A percentile compares a stretch with the other conserved stretches of the same genome.
These are phyloP conservation scores for Hyphodiscus hymeniophilus DNA, from an alignment of 495 filamentous ascomycete genomes.

Conservation along the genomic window DNA sequence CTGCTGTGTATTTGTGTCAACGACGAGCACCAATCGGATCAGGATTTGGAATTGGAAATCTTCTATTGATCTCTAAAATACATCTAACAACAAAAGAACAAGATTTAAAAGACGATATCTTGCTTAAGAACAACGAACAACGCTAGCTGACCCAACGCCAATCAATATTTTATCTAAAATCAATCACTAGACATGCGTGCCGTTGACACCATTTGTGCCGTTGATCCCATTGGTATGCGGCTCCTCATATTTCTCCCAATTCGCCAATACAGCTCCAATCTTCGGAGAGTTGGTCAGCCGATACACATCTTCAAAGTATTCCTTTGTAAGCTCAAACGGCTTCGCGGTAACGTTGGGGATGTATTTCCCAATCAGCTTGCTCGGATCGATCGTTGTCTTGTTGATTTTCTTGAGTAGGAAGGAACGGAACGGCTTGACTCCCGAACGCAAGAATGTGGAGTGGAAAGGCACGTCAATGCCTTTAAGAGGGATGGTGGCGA, in stretches of 20 bases:
- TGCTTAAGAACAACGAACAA: not conserved
- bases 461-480: slow-evolving; percentile 99
- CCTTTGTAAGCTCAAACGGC: slow-evolving; percentile 92
- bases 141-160: not conserved
- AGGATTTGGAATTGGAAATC: too few relatives aligned
- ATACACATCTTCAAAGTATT: slow-evolving; percentile 99
- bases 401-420: slow-evolving; percentile 99
- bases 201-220: slow-evolving; percentile 1
- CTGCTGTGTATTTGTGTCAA: too few relatives aligned
- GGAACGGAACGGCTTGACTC: slow-evolving; percentile 95
- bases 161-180: not conserved
- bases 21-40: too few relatives aligned
- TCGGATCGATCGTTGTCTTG: slow-evolving; percentile 93
- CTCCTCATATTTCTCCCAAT: slow-evolving; percentile 61
- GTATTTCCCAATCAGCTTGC: slow-evolving; percentile 95
- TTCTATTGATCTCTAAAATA: not conserved
- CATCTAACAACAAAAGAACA: not conserved
- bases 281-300: slow-evolving; percentile 83
- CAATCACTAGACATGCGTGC: not conserved
- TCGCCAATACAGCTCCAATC: slow-evolving; percentile 83
- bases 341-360: slow-evolving; percentile 96
- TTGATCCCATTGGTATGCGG: slow-evolving; percentile 21
- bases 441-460: slow-evolving; percentile 91
- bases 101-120: too few relatives aligned
- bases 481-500: slow-evolving; percentile 91